Conservation (phyloP, 176 grass and related monocot genomes). For the Metroxylon sagu region DNA sequence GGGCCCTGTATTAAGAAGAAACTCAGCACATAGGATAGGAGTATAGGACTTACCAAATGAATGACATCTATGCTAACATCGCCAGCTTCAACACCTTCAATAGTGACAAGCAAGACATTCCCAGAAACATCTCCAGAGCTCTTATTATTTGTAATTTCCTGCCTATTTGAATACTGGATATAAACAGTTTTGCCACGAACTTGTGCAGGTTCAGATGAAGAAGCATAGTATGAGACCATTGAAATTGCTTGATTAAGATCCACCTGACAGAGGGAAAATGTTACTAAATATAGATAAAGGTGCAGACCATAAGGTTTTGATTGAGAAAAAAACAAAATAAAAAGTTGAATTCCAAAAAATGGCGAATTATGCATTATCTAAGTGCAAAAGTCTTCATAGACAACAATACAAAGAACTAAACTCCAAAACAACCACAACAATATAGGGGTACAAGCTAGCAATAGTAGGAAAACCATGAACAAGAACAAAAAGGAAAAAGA, state of each 20-base stretch:
- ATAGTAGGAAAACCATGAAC: too few relatives aligned
- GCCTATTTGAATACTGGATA: constrained; percentile 18
- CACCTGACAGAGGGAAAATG: not conserved
- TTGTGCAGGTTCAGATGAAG: constrained; percentile 15
- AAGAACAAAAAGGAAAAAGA: too few relatives aligned
- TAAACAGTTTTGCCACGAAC: constrained; percentile 20
- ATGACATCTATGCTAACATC: constrained; percentile 19
- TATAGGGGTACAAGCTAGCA: too few relatives aligned
- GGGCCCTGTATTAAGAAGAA: too few relatives aligned
- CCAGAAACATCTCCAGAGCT: constrained; percentile 8
- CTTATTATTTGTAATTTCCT: constrained; percentile 17
- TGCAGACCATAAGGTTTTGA: too few relatives aligned
- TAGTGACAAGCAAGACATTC: constrained; percentile 17
- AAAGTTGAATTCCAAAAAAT: too few relatives aligned
- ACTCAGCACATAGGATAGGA: too few relatives aligned
- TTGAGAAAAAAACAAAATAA: too few relatives aligned
- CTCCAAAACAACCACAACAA: too few relatives aligned
- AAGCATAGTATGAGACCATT: constrained; percentile 16
- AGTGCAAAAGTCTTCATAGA: too few relatives aligned
- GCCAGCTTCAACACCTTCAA: constrained; percentile 16
- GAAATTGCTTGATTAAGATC: constrained; percentile 19
- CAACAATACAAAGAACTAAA: too few relatives aligned
- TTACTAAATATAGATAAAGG: not conserved
- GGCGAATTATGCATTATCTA: too few relatives aligned
- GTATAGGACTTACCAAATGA: constrained; percentile 6